Conservation (phyloP, 306 rosid species). For the Prunus mira region DNA sequence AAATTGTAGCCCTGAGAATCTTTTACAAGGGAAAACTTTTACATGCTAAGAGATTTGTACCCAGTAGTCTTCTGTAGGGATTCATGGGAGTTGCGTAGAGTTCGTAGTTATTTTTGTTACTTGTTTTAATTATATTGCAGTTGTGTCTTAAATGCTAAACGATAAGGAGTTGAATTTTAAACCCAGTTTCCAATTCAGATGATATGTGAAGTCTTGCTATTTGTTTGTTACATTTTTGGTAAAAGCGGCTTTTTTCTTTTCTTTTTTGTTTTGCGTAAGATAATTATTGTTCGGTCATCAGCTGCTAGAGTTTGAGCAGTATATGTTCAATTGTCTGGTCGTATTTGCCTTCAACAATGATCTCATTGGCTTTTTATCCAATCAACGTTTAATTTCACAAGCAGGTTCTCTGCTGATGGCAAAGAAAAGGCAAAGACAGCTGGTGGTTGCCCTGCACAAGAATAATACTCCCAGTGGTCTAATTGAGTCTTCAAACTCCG, state of each 20-base stretch:
- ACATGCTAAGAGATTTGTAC: neutral
- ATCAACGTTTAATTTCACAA: constrained; percentile 16
- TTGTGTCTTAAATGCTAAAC: neutral
- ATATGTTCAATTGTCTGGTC: neutral
- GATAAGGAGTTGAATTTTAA: neutral
- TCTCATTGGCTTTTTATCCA: constrained; percentile 11
- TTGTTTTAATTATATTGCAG: neutral
- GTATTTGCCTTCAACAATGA: neutral
- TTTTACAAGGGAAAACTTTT: neutral
- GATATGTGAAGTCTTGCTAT: neutral
- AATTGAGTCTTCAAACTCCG: constrained; percentile 29
- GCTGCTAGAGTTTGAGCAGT: neutral
- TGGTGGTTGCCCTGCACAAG: constrained; percentile 33
- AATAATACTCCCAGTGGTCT: constrained; percentile 23
- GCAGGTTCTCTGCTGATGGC: constrained; percentile 54
- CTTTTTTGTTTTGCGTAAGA: neutral
- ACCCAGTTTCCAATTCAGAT: neutral
- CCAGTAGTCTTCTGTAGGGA: neutral
- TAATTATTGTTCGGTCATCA: neutral
- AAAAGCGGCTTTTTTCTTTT: no score
- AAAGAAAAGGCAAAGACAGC: constrained; percentile 53
- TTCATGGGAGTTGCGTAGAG: neutral
- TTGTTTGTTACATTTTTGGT: neutral
- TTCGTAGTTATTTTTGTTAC: neutral
- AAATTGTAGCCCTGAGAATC: neutral